Evolutionary conservation across 2,329 filamentous ascomycete genomes (phyloP).

Genomic region (Xylariaceae sp.): DNA sequence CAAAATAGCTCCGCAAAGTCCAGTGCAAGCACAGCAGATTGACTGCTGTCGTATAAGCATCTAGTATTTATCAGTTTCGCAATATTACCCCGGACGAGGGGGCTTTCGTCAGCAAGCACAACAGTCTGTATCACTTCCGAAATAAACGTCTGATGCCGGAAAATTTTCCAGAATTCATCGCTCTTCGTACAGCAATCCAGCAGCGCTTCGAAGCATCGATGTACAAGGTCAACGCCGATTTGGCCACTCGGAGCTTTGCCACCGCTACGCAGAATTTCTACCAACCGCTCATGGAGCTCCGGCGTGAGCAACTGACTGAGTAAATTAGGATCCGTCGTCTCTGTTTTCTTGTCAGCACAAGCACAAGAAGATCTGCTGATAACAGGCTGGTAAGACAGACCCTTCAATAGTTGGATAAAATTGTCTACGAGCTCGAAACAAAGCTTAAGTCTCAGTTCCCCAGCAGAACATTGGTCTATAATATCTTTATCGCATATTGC

Average conservation of each 20-base stretch:
- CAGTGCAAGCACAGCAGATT: conserved; percentile 29
- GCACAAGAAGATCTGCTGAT: not conserved
- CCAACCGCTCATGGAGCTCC: conserved; percentile 23
- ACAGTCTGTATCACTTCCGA: conserved; percentile 32
- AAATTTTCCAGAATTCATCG: conserved; percentile 36
- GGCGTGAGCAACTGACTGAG: conserved; percentile 22
- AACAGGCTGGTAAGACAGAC: conserved; percentile 32
- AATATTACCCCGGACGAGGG: conserved; percentile 34
- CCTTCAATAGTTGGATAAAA: conserved; percentile 50
- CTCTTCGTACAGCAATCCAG: conserved; percentile 38
- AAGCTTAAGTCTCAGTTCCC: conserved; percentile 44
- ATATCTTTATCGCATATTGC: conserved; percentile 56
- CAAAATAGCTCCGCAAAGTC: conserved; percentile 44
- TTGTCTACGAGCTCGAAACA: conserved; percentile 51
- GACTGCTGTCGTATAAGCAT: conserved; percentile 20
- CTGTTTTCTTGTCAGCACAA: conserved; percentile 23
- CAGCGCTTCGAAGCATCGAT: conserved; percentile 36
- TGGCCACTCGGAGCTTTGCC: conserved; percentile 22
- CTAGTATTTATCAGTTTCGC: conserved; percentile 31
- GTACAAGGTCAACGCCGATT: conserved; percentile 30
- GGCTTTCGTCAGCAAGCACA: conserved; percentile 35
- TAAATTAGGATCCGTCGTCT: conserved; percentile 21
- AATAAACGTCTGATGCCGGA: conserved; percentile 29
- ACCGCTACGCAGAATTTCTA: conserved; percentile 22
- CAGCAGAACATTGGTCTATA: conserved; percentile 39